Base-by-base conservation (phyloP, 179 eudicot species). In the Sideroxylon spinosum region DNA sequence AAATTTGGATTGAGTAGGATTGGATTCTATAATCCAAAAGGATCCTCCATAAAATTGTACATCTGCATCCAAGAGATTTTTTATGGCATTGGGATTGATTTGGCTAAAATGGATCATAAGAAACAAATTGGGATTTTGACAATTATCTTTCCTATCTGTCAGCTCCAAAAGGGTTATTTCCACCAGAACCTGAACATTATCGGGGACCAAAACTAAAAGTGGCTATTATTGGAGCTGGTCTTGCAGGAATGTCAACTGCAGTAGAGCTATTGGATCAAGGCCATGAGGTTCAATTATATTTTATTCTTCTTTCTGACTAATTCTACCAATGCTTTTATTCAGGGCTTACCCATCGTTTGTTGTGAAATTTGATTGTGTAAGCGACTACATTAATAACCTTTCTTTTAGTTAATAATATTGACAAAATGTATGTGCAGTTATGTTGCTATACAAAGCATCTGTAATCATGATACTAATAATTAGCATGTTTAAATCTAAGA, bases 161-260 rank as follows among this genome's bases (percentile, higher is more conserved):
- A 94, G 99, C 99, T 85, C 97, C 99, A 44, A 95, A 92, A 81
- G 99, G 99, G 29, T 87, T 95, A 78, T 95, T 95, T 85, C 99
- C 97, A 79, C 93, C 98, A 17, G 99, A 95, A 81, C 99, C 99
- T 76, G 88, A 88, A 79, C 86, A 83, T 28, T 95, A 95, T 81
- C 84, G 82, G 22, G 99, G 99, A 49, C 99, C 99, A 64, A 95
- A 95, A 86, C 93, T 95, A 23, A 95, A 94, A 88, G 95, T 94
- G 76, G 98, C 99, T 49, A 95, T 95, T 44, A 91, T 95, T 68
- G 99, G 99, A 73, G 89, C 99, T 78, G 99, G 99, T 72, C 97
- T 95, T 82, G 99, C 99, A 16, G 99, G 97, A 86, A 95, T 95
- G 99, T 95, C 99, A 16, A 94, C 99, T 79, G 99, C 99, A 60